These are phyloP conservation scores for Starmerella cellae DNA, from an alignment of 805 yeast genomes.

Conservation along the genomic window DNA sequence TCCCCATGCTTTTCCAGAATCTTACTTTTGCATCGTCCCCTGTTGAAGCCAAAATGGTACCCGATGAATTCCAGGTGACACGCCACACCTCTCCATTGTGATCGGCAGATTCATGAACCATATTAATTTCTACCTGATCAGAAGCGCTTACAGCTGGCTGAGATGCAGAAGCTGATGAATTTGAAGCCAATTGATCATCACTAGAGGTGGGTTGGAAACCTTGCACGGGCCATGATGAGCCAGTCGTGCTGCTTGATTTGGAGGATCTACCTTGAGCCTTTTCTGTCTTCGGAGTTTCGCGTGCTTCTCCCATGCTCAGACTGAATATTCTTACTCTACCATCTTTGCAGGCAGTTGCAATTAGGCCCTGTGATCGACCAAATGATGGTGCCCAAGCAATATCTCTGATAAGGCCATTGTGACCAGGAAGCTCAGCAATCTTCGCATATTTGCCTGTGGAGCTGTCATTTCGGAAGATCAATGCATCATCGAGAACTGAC, in stretches of 20 bases:
- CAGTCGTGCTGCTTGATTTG: background rate
- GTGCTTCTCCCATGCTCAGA: slow-evolving; percentile 2
- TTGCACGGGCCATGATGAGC: slow-evolving; percentile 3
- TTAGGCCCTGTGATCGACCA: slow-evolving; percentile 75
- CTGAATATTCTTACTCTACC: slow-evolving; percentile 81
- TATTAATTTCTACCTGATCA: slow-evolving; percentile 34
- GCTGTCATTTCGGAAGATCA: slow-evolving; percentile 43
- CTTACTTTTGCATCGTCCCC: slow-evolving; percentile 92
- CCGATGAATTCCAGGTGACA: slow-evolving; percentile 89
- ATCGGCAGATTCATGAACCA: slow-evolving; percentile 55
- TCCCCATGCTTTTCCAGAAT: slow-evolving; percentile 81
- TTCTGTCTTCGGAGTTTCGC: background rate
- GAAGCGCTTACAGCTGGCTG: background rate
- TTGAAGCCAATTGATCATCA: background rate
- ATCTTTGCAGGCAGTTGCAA: slow-evolving; percentile 94
- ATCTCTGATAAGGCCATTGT: slow-evolving; percentile 71
- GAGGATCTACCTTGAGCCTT: background rate
- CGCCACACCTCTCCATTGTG: slow-evolving; percentile 90
- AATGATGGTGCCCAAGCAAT: slow-evolving; percentile 95
- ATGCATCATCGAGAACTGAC: slow-evolving; percentile 77
- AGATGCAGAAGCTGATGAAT: background rate
- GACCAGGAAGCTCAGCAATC: slow-evolving; percentile 64
- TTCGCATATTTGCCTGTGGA: slow-evolving; percentile 32
- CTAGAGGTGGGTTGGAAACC: slow-evolving; percentile 6
- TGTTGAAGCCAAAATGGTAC: slow-evolving; percentile 80